A percentile compares a stretch with the other conserved stretches of the same genome.
Evolutionary conservation across 352 stramenopile genomes (phyloP).

Genomic region (Phytophthora fragariae): DNA sequence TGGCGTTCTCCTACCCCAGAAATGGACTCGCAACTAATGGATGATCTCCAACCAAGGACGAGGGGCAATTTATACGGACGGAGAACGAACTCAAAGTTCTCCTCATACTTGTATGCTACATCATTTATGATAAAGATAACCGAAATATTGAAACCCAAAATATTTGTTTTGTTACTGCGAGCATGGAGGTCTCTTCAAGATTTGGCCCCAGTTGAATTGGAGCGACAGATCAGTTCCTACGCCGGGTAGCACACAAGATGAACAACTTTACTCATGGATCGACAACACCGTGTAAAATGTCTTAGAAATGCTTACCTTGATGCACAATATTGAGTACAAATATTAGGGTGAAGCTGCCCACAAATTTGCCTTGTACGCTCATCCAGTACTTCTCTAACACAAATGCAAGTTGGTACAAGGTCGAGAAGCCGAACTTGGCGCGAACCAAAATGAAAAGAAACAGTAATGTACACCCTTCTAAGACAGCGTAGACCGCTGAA

Average conservation of each 20-base stretch:
- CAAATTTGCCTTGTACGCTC: conserved; percentile 36
- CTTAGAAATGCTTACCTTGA: conserved; percentile 8
- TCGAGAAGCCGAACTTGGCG: conserved; percentile 35
- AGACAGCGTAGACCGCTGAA: conserved; percentile 17
- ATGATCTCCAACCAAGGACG: not conserved
- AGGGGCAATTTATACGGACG: not conserved
- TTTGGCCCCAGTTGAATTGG: conserved; percentile 28
- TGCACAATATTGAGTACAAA: conserved; percentile 30
- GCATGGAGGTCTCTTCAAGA: conserved; percentile 16
- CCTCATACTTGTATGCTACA: not conserved
- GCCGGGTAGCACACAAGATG: not conserved
- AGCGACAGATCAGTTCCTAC: conserved; percentile 33
- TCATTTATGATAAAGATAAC: not conserved
- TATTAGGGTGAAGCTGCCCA: conserved; percentile 34
- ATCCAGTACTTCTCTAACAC: conserved; percentile 46
- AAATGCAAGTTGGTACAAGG: conserved; percentile 39
- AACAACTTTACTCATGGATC: too few relatives aligned
- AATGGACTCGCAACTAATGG: not conserved
- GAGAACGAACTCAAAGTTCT: too few relatives aligned
- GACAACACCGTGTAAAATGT: too few relatives aligned
- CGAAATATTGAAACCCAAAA: not conserved
- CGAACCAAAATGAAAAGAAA: conserved; percentile 26
- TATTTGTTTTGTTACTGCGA: not conserved
- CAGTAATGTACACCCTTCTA: conserved; percentile 26
- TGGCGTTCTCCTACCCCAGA: not conserved